Conservation (phyloP, 768 basidiomycete genomes). For the Suillus alpinus region DNA sequence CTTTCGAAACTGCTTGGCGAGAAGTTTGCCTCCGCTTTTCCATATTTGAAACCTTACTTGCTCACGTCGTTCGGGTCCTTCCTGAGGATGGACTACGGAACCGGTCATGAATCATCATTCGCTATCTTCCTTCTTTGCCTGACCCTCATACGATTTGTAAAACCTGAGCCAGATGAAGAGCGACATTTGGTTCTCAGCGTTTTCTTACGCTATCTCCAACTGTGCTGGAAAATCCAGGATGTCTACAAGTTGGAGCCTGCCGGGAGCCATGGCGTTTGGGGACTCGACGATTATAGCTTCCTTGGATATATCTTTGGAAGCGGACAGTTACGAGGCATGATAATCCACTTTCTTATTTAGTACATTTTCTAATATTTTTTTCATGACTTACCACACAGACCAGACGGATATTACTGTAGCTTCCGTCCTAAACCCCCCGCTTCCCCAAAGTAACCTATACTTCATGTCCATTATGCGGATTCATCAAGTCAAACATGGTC, state of each 20-base stretch:
- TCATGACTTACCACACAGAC: slow-evolving; percentile 37
- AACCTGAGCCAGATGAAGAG: slow-evolving; percentile 59
- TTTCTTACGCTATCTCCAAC: slow-evolving; percentile 72
- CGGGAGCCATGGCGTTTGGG: slow-evolving; percentile 98
- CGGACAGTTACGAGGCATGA: slow-evolving; percentile 76
- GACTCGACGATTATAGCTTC: slow-evolving; percentile 88
- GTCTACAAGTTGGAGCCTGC: slow-evolving; percentile 91
- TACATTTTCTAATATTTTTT: not conserved
- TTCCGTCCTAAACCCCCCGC: slow-evolving; percentile 54
- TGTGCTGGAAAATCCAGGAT: slow-evolving; percentile 87
- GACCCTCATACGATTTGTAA: slow-evolving; percentile 64
- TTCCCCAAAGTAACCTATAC: slow-evolving; percentile 74
- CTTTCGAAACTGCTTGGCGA: slow-evolving; percentile 48
- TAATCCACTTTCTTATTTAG: slow-evolving; percentile 10
- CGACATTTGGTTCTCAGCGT: slow-evolving; percentile 55
- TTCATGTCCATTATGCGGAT: slow-evolving; percentile 78
- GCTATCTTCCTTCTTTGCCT: slow-evolving; percentile 73
- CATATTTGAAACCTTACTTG: slow-evolving; percentile 76
- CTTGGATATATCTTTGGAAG: slow-evolving; percentile 90
- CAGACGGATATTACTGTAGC: slow-evolving; percentile 64
- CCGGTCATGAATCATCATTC: slow-evolving; percentile 93
- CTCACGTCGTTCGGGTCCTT: slow-evolving; percentile 86
- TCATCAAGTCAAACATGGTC: slow-evolving; percentile 77
- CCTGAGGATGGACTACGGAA: slow-evolving; percentile 92
- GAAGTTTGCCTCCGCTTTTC: slow-evolving; percentile 42